Conservation (phyloP, 768 basidiomycete genomes). For the Leccinum variicolor region DNA sequence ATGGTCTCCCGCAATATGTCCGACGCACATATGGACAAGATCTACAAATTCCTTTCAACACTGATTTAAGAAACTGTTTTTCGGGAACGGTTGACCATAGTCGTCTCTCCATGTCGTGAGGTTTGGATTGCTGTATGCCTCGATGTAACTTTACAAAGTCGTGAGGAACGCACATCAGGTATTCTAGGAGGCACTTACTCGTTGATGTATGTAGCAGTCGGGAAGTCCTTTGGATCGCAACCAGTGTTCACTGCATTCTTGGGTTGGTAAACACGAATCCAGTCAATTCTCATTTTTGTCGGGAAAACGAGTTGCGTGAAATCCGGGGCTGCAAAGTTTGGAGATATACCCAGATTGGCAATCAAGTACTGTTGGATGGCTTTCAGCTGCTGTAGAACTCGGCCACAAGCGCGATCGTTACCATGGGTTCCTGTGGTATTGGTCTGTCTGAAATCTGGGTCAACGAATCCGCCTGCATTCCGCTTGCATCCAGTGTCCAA, state of each 20-base stretch:
- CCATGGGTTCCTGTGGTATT: constrained; percentile 83
- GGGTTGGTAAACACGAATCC: constrained; percentile 88
- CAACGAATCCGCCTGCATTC: constrained; percentile 51
- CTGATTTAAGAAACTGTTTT: constrained; percentile 56
- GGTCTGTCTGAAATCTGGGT: constrained; percentile 67
- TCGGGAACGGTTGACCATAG: constrained; percentile 65
- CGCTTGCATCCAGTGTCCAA: constrained; percentile 69
- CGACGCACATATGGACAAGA: constrained; percentile 4
- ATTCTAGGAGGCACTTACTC: constrained; percentile 38
- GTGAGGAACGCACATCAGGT: not conserved
- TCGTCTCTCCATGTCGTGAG: constrained; percentile 71
- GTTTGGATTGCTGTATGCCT: constrained; percentile 82
- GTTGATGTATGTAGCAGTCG: constrained; percentile 81
- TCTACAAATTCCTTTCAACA: constrained; percentile 39
- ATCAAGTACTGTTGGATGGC: constrained; percentile 64
- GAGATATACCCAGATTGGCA: constrained; percentile 80
- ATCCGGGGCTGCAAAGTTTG: constrained; percentile 76
- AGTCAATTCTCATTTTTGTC: constrained; percentile 73
- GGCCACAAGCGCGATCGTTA: constrained; percentile 25
- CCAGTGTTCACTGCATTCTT: constrained; percentile 69
- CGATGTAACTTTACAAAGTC: constrained; percentile 39
- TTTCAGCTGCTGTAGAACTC: not conserved
- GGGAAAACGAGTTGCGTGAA: constrained; percentile 71
- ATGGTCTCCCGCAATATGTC: constrained; percentile 4
- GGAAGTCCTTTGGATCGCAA: constrained; percentile 76